Percentiles rank a stretch among this genome's conserved stretches.
phyloP scores from a whole-genome alignment of 1,284 basidiomycete genomes.

The Meira miltonrushii region DNA sequence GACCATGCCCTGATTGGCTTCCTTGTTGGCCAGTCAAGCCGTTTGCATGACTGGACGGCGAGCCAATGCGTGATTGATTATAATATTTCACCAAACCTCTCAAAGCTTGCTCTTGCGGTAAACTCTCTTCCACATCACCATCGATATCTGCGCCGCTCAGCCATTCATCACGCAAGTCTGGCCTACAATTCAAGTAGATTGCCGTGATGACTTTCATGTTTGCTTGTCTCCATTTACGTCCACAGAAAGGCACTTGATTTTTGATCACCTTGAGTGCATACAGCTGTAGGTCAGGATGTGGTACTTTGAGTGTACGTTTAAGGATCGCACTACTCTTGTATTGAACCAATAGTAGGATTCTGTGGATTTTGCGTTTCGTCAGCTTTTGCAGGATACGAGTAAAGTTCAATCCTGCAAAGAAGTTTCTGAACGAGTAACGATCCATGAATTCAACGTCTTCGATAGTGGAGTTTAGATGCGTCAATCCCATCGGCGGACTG shows the following conservation, averaged over 20 bases:
- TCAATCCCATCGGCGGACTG: background rate
- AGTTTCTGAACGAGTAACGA: conserved; percentile 96
- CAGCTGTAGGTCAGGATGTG: conserved; percentile 87
- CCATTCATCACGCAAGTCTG: conserved; percentile 96
- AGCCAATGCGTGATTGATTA: conserved; percentile 52
- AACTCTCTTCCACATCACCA: conserved; percentile 67
- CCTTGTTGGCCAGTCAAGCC: conserved; percentile 10
- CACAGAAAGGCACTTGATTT: conserved; percentile 96
- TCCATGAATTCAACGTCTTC: conserved; percentile 71
- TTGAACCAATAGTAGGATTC: conserved; percentile 92
- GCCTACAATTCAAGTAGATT: conserved; percentile 94
- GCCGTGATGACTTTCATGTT: conserved; percentile 99
- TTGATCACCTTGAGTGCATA: conserved; percentile 98
- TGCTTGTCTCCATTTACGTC: conserved; percentile 97
- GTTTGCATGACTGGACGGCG: conserved; percentile 11
- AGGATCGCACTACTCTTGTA: conserved; percentile 87
- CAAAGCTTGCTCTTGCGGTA: conserved; percentile 92
- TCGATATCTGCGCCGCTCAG: conserved; percentile 87
- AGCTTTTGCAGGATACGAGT: conserved; percentile 97
- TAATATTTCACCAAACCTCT: conserved; percentile 88
- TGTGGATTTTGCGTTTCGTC: conserved; percentile 86
- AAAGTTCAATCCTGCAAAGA: conserved; percentile 96
- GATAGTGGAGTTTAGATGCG: conserved; percentile 39
- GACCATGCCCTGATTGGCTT: conserved; percentile 20
- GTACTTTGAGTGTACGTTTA: conserved; percentile 87